Conservation (phyloP, 139 green algal species). For the Edaphochlamys debaryana region DNA sequence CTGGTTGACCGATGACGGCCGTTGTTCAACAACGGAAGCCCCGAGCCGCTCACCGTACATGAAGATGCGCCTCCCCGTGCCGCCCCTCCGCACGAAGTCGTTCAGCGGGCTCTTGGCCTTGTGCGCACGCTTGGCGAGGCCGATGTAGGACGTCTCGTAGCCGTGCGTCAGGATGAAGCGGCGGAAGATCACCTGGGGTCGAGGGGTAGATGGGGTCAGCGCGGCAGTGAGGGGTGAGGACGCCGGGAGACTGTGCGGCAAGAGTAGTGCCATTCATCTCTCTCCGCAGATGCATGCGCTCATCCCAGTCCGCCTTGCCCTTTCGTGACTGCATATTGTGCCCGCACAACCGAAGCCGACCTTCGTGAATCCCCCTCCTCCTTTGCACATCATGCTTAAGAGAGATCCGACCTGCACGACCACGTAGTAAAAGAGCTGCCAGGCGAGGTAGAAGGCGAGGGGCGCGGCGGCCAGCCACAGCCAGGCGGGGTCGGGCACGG, state of each 20-base stretch:
- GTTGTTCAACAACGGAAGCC: no score
- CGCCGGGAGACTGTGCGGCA: no score
- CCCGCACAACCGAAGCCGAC: no score
- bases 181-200: conserved; percentile 54
- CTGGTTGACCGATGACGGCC: no score
- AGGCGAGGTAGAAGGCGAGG: conserved; percentile 68
- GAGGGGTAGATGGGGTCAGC: no score
- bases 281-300: no score
- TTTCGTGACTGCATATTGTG: no score
- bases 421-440: conserved; percentile 75
- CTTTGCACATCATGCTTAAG: no score
- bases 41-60: conserved; percentile 17
- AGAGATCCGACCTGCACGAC: conserved; percentile 74
- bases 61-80: background rate
- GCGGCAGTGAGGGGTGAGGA: no score
- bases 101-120: conserved; percentile 3
- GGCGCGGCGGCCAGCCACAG: conserved; percentile 63
- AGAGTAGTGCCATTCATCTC: no score
- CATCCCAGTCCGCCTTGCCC: no score
- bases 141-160: conserved; percentile 73
- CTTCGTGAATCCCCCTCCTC: no score
- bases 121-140: conserved; percentile 6
- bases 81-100: conserved; percentile 5
- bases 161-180: conserved; percentile 48
- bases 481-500: background rate